phyloP scores from a whole-genome alignment of 73 alveolate genomes.

The Tetrahymena borealis region DNA sequence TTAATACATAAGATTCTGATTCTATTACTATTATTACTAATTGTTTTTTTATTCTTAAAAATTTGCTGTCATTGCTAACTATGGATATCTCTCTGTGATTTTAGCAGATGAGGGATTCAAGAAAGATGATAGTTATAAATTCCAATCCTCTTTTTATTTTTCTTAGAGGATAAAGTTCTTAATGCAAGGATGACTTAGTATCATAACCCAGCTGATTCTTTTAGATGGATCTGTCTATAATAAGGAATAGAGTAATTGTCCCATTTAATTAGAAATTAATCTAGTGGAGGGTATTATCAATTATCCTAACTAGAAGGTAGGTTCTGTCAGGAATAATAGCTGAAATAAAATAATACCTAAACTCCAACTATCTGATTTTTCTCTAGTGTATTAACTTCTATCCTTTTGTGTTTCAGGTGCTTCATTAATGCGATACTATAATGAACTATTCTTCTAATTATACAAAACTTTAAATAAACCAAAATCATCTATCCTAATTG shows the following conservation, averaged over 20 bases:
- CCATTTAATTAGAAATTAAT: background rate
- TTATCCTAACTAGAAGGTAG: background rate
- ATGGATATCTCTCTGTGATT: background rate
- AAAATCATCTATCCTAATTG: background rate
- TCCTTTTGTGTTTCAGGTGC: background rate
- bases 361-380: background rate
- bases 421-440: background rate
- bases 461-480: background rate
- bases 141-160: background rate
- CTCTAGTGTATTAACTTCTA: background rate
- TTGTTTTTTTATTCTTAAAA: background rate
- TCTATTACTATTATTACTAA: no score
- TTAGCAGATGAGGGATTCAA: background rate
- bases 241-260: background rate
- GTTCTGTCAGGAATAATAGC: background rate
- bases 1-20: no score
- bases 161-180: background rate
- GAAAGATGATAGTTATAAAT: background rate
- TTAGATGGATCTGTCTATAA: background rate
- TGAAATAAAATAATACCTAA: background rate
- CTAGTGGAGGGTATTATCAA: background rate
- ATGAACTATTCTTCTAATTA: background rate
- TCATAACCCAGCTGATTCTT: background rate
- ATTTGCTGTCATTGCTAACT: background rate
- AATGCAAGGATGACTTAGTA: background rate